These are phyloP conservation scores for Danielozyma ontarioensis DNA, from an alignment of 805 yeast species.

Conservation along the genomic window DNA sequence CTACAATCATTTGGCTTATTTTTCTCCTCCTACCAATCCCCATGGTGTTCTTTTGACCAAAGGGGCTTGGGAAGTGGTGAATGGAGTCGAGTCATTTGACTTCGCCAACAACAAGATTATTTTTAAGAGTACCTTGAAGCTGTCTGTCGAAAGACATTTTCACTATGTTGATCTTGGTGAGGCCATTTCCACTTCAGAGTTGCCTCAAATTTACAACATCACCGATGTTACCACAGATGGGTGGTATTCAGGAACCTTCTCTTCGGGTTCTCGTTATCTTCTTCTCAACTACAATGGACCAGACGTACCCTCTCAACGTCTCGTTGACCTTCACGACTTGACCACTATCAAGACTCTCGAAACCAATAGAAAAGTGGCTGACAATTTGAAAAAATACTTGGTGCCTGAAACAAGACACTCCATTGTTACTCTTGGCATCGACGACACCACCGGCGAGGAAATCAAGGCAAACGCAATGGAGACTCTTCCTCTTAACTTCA, in stretches of 20 bases:
- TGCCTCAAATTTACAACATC: constrained; percentile 45
- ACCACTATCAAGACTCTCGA: constrained; percentile 39
- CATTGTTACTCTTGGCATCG: constrained; percentile 49
- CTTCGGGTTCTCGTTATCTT: constrained; percentile 71
- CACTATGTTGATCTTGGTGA: constrained; percentile 57
- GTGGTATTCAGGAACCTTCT: constrained; percentile 67
- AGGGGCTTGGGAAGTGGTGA: constrained; percentile 91
- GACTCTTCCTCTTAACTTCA: constrained; percentile 71
- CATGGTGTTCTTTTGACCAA: constrained; percentile 48
- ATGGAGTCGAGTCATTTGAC: constrained; percentile 56
- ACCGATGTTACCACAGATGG: constrained; percentile 43
- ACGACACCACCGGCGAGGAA: constrained; percentile 41
- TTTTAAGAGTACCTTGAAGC: constrained; percentile 68
- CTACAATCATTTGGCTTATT: constrained; percentile 78
- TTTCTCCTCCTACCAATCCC: constrained; percentile 54
- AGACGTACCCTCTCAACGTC: constrained; percentile 67
- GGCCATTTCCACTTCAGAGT: constrained; percentile 18
- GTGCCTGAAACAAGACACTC: constrained; percentile 54
- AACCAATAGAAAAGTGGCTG: constrained; percentile 39
- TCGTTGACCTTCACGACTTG: constrained; percentile 42
- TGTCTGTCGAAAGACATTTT: constrained; percentile 80
- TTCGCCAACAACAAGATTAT: constrained; percentile 42
- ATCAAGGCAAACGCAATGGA: constrained; percentile 63
- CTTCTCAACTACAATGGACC: constrained; percentile 78
- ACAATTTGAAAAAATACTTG: constrained; percentile 38